phyloP scores from a whole-genome alignment of 495 filamentous ascomycete genomes.

The Parmelia sp. region DNA sequence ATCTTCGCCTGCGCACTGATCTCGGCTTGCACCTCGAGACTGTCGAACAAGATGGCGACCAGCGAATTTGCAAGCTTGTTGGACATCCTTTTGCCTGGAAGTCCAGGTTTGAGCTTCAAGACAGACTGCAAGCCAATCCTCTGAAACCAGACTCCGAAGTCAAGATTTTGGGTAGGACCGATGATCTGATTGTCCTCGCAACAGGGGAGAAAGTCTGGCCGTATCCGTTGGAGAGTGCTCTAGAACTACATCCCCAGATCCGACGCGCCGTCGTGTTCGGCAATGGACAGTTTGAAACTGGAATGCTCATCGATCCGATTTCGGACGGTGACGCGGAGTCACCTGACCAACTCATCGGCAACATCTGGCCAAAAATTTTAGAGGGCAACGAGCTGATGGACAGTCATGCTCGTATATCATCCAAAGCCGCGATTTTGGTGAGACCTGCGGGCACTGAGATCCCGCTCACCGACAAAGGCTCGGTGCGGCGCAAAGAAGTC shows the following conservation, averaged over 20 bases:
- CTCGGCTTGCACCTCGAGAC: constrained; percentile 25
- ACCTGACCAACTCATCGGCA: constrained; percentile 19
- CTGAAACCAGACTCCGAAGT: constrained; percentile 24
- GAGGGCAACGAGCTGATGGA: constrained; percentile 28
- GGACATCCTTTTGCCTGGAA: constrained; percentile 28
- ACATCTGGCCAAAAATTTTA: constrained; percentile 30
- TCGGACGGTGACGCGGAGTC: neutral
- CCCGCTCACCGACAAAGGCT: constrained; percentile 36
- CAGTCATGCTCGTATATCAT: constrained; percentile 30
- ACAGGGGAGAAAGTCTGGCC: constrained; percentile 39
- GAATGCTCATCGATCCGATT: constrained; percentile 31
- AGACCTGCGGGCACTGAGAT: constrained; percentile 20
- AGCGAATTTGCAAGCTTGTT: constrained; percentile 22
- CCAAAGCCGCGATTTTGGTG: constrained; percentile 28
- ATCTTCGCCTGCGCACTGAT: constrained; percentile 35
- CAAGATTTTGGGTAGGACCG: constrained; percentile 29
- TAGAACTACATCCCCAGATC: constrained; percentile 19
- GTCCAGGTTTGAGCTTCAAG: constrained; percentile 30
- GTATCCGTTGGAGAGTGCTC: constrained; percentile 28
- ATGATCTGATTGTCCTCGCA: constrained; percentile 37
- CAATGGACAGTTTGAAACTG: constrained; percentile 32
- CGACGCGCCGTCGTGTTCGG: constrained; percentile 34
- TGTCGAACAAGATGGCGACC: constrained; percentile 7
- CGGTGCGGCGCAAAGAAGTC: constrained; percentile 30
- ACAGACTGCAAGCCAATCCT: constrained; percentile 27